Conservation (phyloP, 306 rosid genomes). For the Rosa lucieae region DNA sequence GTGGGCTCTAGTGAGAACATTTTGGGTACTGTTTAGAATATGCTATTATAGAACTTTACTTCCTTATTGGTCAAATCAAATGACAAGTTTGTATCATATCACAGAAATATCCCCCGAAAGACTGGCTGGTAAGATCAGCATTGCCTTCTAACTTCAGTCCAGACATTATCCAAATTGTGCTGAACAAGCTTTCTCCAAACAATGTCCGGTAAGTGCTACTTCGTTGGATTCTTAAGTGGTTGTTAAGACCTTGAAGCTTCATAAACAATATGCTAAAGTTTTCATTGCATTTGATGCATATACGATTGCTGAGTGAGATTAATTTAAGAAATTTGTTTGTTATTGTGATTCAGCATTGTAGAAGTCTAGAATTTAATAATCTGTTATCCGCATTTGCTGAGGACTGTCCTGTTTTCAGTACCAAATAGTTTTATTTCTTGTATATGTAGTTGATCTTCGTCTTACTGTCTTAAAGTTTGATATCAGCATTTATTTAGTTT, state of each 20-base stretch:
- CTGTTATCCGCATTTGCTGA: not conserved
- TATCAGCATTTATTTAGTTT: not conserved
- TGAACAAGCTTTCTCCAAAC: conserved; percentile 74
- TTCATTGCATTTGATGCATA: not conserved
- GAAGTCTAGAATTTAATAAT: not conserved
- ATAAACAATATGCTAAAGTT: not conserved
- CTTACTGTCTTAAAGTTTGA: not conserved
- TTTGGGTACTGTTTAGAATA: not conserved
- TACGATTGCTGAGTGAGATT: not conserved
- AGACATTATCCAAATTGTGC: conserved; percentile 53
- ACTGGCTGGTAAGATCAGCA: conserved; percentile 83
- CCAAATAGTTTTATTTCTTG: not conserved
- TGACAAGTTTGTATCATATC: conserved; percentile 25
- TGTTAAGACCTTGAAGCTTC: not conserved
- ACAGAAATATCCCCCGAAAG: conserved; percentile 83
- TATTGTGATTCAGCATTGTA: not conserved
- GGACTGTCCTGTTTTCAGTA: not conserved
- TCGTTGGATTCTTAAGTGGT: not conserved
- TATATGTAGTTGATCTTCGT: not conserved
- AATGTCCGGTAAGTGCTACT: conserved; percentile 61
- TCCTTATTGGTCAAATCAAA: conserved; percentile 3
- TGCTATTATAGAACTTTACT: not conserved
- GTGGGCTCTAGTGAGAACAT: not conserved
- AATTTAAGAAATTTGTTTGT: not conserved
- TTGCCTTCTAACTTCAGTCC: conserved; percentile 71